Evolutionary conservation across 2,329 filamentous ascomycete genomes (phyloP), one percentile per base, ranked within the genome.

Genomic region (Colletotrichum sp.): DNA sequence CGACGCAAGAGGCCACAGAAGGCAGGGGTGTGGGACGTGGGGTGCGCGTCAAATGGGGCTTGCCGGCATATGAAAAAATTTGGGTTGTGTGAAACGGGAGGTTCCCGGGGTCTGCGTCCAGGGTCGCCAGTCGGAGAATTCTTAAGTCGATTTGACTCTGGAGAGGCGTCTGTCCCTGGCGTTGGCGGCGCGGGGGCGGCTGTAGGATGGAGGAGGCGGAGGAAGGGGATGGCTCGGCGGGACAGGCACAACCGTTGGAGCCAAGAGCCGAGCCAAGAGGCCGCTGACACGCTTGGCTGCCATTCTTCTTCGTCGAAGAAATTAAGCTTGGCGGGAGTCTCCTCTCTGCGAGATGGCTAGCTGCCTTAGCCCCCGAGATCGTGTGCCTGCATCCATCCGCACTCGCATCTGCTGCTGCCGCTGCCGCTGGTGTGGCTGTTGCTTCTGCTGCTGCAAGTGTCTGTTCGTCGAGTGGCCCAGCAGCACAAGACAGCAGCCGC

Each of bases 111-210:
- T 39, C 55, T 25, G 25, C 36, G 55, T 49, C 71, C 39, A 72
- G 72, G 68, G 68, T 69, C 61, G 22, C 57, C 57, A 59, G 69
- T 72, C 72, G 76, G 76, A 76, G 59, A 75, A 72, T 72, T 71
- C 64, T 69, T 76, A 76, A 77, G 32, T 76, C 34, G 64, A 68
- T 75, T 71, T 71, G 75, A 71, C 72, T 72, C 64, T 71, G 11
- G 55, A 36, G 55, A 76, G 73, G 64, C 57, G 55, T n/a, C n/a
- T 72, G 44, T 57, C 34, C 72, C 27, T 70, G 29, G 19, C 16
- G 59, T 30, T 36, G 34, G 63, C 39, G 30, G 57, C 57, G 73
- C 64, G 73, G 73, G 73, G 73, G 57, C 66, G 62, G 68, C 66
- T 69, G 67, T 36, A 59, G 72, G 32, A 36, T 75, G 49, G 63